Percentiles rank a stretch among this genome's conserved stretches.
Evolutionary conservation across 2,329 filamentous ascomycete species (phyloP).

Genomic region (Pseudopithomyces maydicus): DNA sequence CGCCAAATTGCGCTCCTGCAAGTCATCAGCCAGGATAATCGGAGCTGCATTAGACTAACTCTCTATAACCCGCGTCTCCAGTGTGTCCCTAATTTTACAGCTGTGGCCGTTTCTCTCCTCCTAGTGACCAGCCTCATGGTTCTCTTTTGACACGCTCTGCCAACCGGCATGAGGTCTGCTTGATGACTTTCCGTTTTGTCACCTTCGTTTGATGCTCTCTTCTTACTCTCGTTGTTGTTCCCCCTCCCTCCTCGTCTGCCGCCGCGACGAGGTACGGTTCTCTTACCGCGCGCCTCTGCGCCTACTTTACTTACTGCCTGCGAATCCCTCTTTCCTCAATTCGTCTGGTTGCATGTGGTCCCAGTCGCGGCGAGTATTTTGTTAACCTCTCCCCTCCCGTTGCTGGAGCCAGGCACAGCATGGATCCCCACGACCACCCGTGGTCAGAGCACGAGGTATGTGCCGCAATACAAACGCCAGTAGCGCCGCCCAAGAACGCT

Average conservation of each 20-base stretch:
- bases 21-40: slow-evolving; percentile 14
- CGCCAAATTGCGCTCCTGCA: slow-evolving; percentile 17
- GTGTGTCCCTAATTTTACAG: slow-evolving; percentile 18
- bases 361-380: slow-evolving; percentile 36
- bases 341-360: slow-evolving; percentile 40
- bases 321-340: slow-evolving; percentile 41
- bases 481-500: slow-evolving; percentile 10
- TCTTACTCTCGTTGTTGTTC: slow-evolving; percentile 31
- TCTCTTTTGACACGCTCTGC: slow-evolving; percentile 26
- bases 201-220: slow-evolving; percentile 35
- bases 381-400: slow-evolving; percentile 33
- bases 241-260: slow-evolving; percentile 25
- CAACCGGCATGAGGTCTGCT: slow-evolving; percentile 40
- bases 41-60: slow-evolving; percentile 8
- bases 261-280: slow-evolving; percentile 27
- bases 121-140: slow-evolving; percentile 29
- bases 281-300: slow-evolving; percentile 39
- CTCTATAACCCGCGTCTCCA: slow-evolving; percentile 10
- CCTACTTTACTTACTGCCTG: slow-evolving; percentile 35
- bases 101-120: slow-evolving; percentile 17
- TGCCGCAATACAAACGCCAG: slow-evolving; percentile 15
- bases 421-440: slow-evolving; percentile 51
- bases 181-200: slow-evolving; percentile 34
- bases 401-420: slow-evolving; percentile 31
- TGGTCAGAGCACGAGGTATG: slow-evolving; percentile 55